A percentile compares a stretch with the other conserved stretches of the same genome.
These are phyloP conservation scores for Murraya paniculata DNA, from an alignment of 345 rosid species.

Conservation along the genomic window DNA sequence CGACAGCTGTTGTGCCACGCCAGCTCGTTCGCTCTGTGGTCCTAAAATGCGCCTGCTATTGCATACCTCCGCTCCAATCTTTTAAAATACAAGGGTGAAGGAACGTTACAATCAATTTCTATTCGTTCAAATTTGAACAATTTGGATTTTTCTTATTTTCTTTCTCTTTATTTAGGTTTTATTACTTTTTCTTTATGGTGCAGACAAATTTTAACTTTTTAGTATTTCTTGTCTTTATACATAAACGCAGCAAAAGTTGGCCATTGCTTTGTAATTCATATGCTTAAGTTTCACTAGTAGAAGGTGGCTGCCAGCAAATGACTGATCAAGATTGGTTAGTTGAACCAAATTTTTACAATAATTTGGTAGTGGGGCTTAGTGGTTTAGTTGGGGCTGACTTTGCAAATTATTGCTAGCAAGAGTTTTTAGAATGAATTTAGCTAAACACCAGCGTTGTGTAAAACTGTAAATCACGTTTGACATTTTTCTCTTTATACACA, in stretches of 20 bases:
- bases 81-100: too few relatives aligned
- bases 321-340: not conserved
- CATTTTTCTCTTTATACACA: not conserved
- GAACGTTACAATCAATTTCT: not conserved
- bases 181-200: not conserved
- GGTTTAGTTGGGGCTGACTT: not conserved
- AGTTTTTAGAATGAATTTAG: too few relatives aligned
- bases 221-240: not conserved
- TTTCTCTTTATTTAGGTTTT: not conserved
- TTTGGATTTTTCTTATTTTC: not conserved
- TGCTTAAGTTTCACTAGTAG: not conserved
- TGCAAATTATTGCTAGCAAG: too few relatives aligned
- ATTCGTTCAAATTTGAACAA: not conserved
- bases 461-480: not conserved
- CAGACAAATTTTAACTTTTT: slow-evolving; percentile 5
- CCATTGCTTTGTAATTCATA: not conserved
- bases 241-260: not conserved
- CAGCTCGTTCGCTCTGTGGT: not conserved
- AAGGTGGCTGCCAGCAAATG: not conserved
- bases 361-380: not conserved
- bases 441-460: too few relatives aligned
- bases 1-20: slow-evolving; percentile 5
- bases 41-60: not conserved
- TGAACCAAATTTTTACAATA: not conserved
- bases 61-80: fast-evolving